Evolutionary conservation across 2,329 filamentous ascomycete species (phyloP).

Genomic region (Colletotrichum higginsianum): DNA sequence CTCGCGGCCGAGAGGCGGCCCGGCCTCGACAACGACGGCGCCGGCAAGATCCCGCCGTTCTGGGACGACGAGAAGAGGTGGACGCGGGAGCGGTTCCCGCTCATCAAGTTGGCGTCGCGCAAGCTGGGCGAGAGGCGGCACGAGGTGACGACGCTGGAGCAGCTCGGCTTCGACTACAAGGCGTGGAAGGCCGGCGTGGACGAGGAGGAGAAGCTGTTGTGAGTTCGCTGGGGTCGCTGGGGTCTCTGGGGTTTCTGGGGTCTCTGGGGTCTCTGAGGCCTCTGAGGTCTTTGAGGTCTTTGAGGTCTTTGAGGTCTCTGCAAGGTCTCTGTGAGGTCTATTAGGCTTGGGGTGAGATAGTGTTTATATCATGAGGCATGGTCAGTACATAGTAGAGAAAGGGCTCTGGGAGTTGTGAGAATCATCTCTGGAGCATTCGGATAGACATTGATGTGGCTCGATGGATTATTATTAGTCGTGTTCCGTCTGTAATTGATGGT

Average conservation of each 20-base stretch:
- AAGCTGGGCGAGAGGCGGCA: conserved; percentile 53
- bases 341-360: too few species aligned
- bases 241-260: too few species aligned
- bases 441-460: not conserved
- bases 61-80: conserved; percentile 58
- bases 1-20: conserved; percentile 51
- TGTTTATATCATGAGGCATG: too few species aligned
- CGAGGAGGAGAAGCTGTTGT: conserved; percentile 24
- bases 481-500: too few species aligned
- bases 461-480: too few species aligned
- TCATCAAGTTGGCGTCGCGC: conserved; percentile 58
- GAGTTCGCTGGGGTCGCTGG: too few species aligned
- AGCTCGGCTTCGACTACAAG: conserved; percentile 63
- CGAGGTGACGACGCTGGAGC: conserved; percentile 57
- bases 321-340: too few species aligned
- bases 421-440: not conserved
- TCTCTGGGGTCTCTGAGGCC: too few species aligned
- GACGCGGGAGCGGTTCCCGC: conserved; percentile 56
- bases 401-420: not conserved
- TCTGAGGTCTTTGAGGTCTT: not conserved
- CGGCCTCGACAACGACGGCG: conserved; percentile 54
- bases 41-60: conserved; percentile 55
- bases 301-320: too few species aligned
- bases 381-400: too few species aligned
- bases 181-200: conserved; percentile 46